phyloP scores from a whole-genome alignment of 345 rosid species.

The Brassica napus region DNA sequence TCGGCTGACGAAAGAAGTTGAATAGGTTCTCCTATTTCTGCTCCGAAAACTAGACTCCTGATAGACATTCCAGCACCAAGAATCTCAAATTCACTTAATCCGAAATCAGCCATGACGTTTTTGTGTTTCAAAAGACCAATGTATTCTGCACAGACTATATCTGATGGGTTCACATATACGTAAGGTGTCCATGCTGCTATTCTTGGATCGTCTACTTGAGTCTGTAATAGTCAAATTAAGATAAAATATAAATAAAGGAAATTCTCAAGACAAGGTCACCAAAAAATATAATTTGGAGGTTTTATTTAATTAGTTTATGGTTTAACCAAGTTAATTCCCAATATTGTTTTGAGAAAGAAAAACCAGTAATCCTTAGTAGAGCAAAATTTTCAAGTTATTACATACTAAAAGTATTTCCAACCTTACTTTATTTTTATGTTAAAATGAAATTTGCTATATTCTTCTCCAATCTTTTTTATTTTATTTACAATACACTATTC shows the following conservation, averaged over 20 bases:
- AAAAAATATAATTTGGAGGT: too few species aligned
- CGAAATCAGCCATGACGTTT: slow-evolving; percentile 48
- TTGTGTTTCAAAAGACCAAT: slow-evolving; percentile 55
- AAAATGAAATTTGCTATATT: too few species aligned
- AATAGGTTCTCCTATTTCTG: slow-evolving; percentile 34
- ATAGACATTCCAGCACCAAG: slow-evolving; percentile 40
- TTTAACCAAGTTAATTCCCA: not conserved
- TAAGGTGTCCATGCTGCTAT: slow-evolving; percentile 50
- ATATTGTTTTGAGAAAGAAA: not conserved
- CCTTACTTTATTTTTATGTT: too few species aligned
- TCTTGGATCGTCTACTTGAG: slow-evolving; percentile 16
- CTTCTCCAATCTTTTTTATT: too few species aligned
- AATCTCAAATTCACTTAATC: slow-evolving; percentile 45
- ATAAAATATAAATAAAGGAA: not conserved
- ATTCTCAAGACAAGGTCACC: not conserved
- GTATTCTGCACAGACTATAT: slow-evolving; percentile 54
- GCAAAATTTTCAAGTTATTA: not conserved
- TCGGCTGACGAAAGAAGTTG: slow-evolving; percentile 59
- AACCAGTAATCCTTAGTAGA: not conserved
- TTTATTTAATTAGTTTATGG: not conserved
- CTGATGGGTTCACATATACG: slow-evolving; percentile 54
- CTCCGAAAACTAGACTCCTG: slow-evolving; percentile 36
- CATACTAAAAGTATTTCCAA: not conserved
- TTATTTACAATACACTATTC: too few species aligned
- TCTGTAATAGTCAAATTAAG: not conserved